A percentile compares a stretch with the other conserved stretches of the same genome.
Conservation (phyloP, 2,329 filamentous ascomycete genomes). For the Colletotrichum echinochloae region DNA sequence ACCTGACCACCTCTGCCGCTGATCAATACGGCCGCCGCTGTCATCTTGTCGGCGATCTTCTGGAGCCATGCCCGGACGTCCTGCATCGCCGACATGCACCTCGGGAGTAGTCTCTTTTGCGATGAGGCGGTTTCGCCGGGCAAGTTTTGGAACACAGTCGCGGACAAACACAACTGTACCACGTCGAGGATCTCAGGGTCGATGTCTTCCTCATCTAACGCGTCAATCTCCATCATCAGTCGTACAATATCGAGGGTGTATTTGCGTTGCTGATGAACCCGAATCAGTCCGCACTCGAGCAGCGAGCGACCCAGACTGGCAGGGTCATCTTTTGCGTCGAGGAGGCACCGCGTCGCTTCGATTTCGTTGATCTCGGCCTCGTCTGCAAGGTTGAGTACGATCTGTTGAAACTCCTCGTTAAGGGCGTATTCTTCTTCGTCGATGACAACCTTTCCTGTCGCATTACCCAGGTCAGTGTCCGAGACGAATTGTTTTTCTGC, state of each 20-base stretch:
- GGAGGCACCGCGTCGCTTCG: constrained; percentile 80
- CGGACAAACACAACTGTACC: constrained; percentile 66
- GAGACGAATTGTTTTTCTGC: not conserved
- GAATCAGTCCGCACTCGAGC: constrained; percentile 83
- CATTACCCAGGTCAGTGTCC: constrained; percentile 42
- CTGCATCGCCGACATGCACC: constrained; percentile 81
- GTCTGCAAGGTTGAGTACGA: constrained; percentile 84
- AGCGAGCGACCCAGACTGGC: constrained; percentile 77
- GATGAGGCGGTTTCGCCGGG: constrained; percentile 37
- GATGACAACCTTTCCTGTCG: constrained; percentile 79
- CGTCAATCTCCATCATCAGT: constrained; percentile 78
- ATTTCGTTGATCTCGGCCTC: constrained; percentile 92
- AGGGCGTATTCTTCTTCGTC: constrained; percentile 80
- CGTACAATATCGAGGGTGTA: constrained; percentile 87
- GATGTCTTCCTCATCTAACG: constrained; percentile 68
- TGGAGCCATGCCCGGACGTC: constrained; percentile 83
- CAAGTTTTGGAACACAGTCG: constrained; percentile 65
- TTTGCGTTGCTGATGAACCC: constrained; percentile 87
- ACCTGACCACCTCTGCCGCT: constrained; percentile 63
- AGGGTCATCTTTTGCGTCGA: constrained; percentile 78
- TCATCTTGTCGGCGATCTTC: constrained; percentile 79
- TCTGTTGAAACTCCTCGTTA: constrained; percentile 89
- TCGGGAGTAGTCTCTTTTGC: constrained; percentile 69
- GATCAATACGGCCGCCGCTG: constrained; percentile 80
- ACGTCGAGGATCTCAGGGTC: constrained; percentile 62